Percentiles rank a stretch among this genome's conserved stretches.
Evolutionary conservation across 1,284 basidiomycete species (phyloP).

Genomic region (Peniophora sp.): DNA sequence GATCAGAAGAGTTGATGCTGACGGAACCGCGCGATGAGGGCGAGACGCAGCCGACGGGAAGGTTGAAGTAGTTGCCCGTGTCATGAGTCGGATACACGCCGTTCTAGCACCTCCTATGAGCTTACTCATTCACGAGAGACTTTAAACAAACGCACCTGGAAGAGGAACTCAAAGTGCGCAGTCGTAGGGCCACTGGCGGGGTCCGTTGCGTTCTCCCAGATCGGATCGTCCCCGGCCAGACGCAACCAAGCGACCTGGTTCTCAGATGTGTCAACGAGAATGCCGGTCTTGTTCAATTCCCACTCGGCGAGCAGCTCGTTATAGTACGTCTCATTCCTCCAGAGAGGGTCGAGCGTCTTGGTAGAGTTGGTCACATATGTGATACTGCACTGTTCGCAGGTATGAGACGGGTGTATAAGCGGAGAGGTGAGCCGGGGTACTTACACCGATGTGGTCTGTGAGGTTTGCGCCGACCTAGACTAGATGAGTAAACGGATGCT

Average conservation of each 20-base stretch:
- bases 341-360: neutral
- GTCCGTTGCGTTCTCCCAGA: conserved; percentile 8
- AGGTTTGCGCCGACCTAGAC: conserved; percentile 55
- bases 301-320: conserved; percentile 6
- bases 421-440: conserved; percentile 14
- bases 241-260: conserved; percentile 13
- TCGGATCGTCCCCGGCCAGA: conserved; percentile 7
- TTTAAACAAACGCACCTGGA: conserved; percentile 6
- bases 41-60: conserved; percentile 15
- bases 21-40: conserved; percentile 36
- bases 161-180: conserved; percentile 14
- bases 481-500: conserved; percentile 34
- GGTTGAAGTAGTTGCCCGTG: neutral
- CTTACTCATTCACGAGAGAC: neutral
- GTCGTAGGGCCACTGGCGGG: conserved; percentile 11
- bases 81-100: neutral
- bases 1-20: conserved; percentile 29
- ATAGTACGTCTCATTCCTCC: neutral
- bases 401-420: conserved; percentile 41
- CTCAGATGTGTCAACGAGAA: conserved; percentile 5
- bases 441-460: conserved; percentile 36
- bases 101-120: neutral
- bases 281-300: conserved; percentile 7
- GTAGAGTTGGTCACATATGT: neutral
- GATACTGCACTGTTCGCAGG: neutral